Conservation (phyloP, 768 basidiomycete genomes). For the Collybia sordida region DNA sequence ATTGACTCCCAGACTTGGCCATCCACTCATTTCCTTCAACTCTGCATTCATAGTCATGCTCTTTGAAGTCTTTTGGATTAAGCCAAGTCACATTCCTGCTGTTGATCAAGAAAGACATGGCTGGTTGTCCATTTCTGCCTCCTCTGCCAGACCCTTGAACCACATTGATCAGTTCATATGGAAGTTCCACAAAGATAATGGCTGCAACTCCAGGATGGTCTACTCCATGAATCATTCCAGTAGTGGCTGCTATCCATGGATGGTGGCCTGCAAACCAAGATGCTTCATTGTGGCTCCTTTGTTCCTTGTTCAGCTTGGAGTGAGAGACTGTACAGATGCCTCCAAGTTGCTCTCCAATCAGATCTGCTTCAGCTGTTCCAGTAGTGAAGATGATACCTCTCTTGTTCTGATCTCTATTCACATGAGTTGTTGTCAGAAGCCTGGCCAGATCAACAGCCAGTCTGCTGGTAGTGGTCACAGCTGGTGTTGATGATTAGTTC, state of each 20-base stretch:
- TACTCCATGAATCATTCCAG: conserved; percentile 19
- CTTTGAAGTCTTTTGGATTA: too few species aligned
- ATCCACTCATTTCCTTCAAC: too few species aligned
- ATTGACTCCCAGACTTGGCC: not conserved
- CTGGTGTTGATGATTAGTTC: too few species aligned
- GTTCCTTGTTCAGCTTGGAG: not conserved
- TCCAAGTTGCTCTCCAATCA: not conserved
- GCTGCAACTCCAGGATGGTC: conserved; percentile 15
- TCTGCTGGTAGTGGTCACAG: too few species aligned
- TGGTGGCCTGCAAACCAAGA: conserved; percentile 2
- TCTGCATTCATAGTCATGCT: too few species aligned
- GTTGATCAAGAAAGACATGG: not conserved
- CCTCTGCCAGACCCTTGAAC: conserved; percentile 18
- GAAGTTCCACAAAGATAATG: conserved; percentile 13
- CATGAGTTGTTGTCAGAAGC: not conserved
- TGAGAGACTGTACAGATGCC: not conserved
- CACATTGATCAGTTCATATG: conserved; percentile 17
- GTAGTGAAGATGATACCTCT: not conserved
- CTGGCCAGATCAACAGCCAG: not conserved
- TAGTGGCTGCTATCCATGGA: conserved; percentile 21
- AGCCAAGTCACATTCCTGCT: too few species aligned
- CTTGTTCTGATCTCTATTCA: too few species aligned
- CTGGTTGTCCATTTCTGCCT: conserved; percentile 10
- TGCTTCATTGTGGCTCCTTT: conserved; percentile 5
- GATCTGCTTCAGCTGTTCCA: not conserved